These are phyloP conservation scores for Cryphonectria nitschkei DNA, from an alignment of 2,329 filamentous ascomycete genomes.

Conservation along the genomic window DNA sequence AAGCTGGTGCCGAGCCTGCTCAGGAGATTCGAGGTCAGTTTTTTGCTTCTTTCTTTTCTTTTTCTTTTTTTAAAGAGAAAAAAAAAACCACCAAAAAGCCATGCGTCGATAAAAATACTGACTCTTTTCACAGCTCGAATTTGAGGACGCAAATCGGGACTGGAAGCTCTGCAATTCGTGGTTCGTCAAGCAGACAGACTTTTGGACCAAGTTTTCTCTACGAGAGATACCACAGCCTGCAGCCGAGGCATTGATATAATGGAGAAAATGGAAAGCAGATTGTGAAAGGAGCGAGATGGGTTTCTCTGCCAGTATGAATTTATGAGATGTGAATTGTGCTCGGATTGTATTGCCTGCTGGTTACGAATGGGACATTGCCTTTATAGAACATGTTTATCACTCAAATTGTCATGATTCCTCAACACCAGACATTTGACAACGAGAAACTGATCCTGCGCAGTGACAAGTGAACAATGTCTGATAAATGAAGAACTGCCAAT, in stretches of 20 bases:
- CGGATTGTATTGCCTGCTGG: neutral
- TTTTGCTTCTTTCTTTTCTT: slow-evolving; percentile 52
- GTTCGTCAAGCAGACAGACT: slow-evolving; percentile 66
- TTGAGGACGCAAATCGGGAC: slow-evolving; percentile 57
- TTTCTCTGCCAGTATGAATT: neutral
- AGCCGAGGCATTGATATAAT: neutral
- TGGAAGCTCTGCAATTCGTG: slow-evolving; percentile 65
- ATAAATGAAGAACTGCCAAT: too few relatives aligned
- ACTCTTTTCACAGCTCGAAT: slow-evolving; percentile 47
- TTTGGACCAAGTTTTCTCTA: slow-evolving; percentile 49
- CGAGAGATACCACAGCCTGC: slow-evolving; percentile 48
- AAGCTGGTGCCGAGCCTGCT: slow-evolving; percentile 65
- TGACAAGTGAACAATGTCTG: too few relatives aligned
- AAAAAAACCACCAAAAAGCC: neutral
- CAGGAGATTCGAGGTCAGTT: slow-evolving; percentile 64
- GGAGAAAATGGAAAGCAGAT: neutral
- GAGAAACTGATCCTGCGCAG: too few relatives aligned
- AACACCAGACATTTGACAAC: neutral
- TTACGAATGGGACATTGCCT: neutral
- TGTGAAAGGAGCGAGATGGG: neutral
- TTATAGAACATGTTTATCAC: neutral
- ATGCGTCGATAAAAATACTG: neutral
- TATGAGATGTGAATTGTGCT: neutral
- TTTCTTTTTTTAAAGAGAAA: slow-evolving; percentile 8
- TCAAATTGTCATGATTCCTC: neutral